A percentile compares a stretch with the other conserved stretches of the same genome.
phyloP scores from a whole-genome alignment of 2,329 filamentous ascomycete species.

The Xylariaceae sp. region DNA sequence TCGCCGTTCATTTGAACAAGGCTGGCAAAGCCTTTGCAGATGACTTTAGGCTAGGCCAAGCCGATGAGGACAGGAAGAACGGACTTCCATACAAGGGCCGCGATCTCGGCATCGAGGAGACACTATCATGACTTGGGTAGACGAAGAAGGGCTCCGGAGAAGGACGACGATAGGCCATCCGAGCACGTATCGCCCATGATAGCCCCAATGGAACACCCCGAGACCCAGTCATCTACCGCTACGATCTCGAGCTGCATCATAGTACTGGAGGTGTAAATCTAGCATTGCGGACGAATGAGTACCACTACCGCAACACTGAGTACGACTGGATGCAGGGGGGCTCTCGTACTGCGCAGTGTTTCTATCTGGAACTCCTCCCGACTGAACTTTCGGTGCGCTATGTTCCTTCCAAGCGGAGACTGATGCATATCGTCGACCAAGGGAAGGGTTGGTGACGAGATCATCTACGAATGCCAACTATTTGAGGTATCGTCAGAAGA shows the following conservation, averaged over 20 bases:
- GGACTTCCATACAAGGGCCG: constrained; percentile 75
- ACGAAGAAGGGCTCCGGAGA: constrained; percentile 80
- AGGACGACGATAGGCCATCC: constrained; percentile 78
- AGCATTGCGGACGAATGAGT: constrained; percentile 75
- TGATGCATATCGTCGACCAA: constrained; percentile 71
- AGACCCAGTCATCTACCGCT: constrained; percentile 93
- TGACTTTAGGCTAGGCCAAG: constrained; percentile 80
- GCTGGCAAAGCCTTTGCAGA: constrained; percentile 87
- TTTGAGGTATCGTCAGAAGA: constrained; percentile 68
- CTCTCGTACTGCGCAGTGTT: constrained; percentile 65
- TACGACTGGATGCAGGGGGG: constrained; percentile 77
- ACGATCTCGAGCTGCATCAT: constrained; percentile 67
- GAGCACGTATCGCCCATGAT: constrained; percentile 83
- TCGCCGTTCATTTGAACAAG: constrained; percentile 75
- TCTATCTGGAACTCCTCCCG: constrained; percentile 78
- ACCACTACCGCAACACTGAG: constrained; percentile 76
- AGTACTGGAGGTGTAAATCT: constrained; percentile 77
- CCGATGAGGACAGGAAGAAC: constrained; percentile 76
- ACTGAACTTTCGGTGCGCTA: constrained; percentile 76
- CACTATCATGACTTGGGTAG: constrained; percentile 76
- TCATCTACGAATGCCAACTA: constrained; percentile 76
- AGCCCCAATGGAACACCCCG: constrained; percentile 89
- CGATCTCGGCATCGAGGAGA: constrained; percentile 73
- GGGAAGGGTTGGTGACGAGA: constrained; percentile 76
- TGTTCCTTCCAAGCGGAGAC: constrained; percentile 75